These are phyloP conservation scores for Boletus sp. DNA, from an alignment of 1,284 basidiomycete species.

Conservation along the genomic window DNA sequence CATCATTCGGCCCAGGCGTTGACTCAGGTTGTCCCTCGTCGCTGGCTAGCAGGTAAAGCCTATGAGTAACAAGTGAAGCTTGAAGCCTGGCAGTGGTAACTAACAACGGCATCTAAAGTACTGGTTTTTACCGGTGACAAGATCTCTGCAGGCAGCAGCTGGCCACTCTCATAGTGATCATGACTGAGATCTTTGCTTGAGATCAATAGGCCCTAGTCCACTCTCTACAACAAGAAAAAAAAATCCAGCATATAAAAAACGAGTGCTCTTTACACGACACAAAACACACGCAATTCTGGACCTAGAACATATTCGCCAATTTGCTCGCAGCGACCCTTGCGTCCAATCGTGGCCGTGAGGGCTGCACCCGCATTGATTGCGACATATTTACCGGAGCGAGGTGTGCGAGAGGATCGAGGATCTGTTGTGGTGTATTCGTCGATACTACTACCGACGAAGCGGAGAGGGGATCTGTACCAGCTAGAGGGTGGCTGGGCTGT, in stretches of 20 bases:
- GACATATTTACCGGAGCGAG: conserved; percentile 57
- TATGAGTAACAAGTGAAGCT: too few relatives aligned
- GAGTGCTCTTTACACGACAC: conserved; percentile 5
- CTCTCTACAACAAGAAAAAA: conserved; percentile 5
- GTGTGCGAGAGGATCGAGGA: conserved; percentile 62
- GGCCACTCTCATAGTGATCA: background rate
- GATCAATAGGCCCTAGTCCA: conserved; percentile 8
- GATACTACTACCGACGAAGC: conserved; percentile 13
- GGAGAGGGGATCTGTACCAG: conserved; percentile 18
- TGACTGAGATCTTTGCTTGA: background rate
- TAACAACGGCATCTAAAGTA: too few relatives aligned
- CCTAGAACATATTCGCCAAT: conserved; percentile 78
- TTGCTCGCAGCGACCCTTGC: conserved; percentile 82
- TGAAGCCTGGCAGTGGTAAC: too few relatives aligned
- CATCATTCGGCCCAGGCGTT: too few relatives aligned
- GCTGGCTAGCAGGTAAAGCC: too few relatives aligned
- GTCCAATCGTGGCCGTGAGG: conserved; percentile 66
- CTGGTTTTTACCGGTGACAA: too few relatives aligned
- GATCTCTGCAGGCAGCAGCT: too few relatives aligned
- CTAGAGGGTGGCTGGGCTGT: conserved; percentile 18
- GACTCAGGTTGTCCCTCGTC: background rate
- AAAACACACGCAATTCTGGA: conserved; percentile 1
- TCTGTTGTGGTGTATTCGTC: conserved; percentile 25
- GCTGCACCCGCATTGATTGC: conserved; percentile 61
- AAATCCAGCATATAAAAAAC: conserved; percentile 25